Conservation (phyloP, 768 basidiomycete species). For the Dacryopinax primogenitus region DNA sequence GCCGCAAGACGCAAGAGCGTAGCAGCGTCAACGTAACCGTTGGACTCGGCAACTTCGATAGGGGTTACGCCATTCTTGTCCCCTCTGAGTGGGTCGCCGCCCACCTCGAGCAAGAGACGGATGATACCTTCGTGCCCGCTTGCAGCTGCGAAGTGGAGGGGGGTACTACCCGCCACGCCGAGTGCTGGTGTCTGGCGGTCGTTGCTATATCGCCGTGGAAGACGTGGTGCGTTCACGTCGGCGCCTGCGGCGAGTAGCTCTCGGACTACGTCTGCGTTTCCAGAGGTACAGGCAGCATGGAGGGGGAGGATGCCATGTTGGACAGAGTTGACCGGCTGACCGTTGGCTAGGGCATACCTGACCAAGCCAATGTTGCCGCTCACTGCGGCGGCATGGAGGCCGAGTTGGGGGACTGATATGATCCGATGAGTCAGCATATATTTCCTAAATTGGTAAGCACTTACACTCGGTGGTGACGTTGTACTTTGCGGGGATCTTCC, state of each 20-base stretch:
- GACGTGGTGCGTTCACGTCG: conserved; percentile 82
- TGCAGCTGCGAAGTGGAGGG: conserved; percentile 92
- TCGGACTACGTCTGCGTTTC: conserved; percentile 75
- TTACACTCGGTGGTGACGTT: conserved; percentile 44
- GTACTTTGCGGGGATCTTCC: conserved; percentile 37
- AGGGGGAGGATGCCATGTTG: conserved; percentile 93
- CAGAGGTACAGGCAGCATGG: conserved; percentile 87
- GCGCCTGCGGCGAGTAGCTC: conserved; percentile 85
- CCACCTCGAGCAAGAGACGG: conserved; percentile 65
- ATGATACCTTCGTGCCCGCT: conserved; percentile 78
- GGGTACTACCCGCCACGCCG: conserved; percentile 54
- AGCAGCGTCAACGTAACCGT: conserved; percentile 69
- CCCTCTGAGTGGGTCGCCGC: conserved; percentile 63
- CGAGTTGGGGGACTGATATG: conserved; percentile 27
- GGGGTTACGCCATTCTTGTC: conserved; percentile 92
- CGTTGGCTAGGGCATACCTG: conserved; percentile 81
- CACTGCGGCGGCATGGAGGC: conserved; percentile 35
- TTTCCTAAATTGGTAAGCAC: conserved; percentile 17
- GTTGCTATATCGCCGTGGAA: conserved; percentile 32
- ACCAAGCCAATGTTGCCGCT: conserved; percentile 82
- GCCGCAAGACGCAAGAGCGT: conserved; percentile 38
- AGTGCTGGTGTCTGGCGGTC: conserved; percentile 26
- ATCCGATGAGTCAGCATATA: not conserved
- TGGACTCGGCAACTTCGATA: conserved; percentile 64
- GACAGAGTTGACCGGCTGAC: conserved; percentile 92